phyloP scores from a whole-genome alignment of 2,329 filamentous ascomycete genomes.

The Hypoxylon sp. region DNA sequence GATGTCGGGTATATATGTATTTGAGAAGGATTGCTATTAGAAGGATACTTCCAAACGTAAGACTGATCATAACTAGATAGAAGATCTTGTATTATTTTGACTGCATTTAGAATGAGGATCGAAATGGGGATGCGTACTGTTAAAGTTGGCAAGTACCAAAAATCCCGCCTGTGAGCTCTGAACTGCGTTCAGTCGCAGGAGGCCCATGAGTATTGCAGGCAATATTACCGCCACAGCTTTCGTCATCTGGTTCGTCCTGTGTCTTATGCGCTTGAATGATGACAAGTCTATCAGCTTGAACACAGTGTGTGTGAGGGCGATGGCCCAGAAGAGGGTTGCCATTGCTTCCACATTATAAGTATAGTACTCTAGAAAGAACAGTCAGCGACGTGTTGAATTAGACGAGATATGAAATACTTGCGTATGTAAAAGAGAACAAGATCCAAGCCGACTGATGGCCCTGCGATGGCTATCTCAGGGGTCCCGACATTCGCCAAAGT shows the following conservation, averaged over 20 bases:
- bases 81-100: conserved; percentile 4
- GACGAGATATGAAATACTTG: conserved; percentile 40
- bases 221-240: conserved; percentile 50
- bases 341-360: conserved; percentile 60
- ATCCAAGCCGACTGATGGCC: conserved; percentile 52
- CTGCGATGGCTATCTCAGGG: conserved; percentile 54
- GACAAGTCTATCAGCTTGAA: conserved; percentile 44
- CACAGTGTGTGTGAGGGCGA: conserved; percentile 49
- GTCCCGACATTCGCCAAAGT: conserved; percentile 47
- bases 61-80: conserved; percentile 50
- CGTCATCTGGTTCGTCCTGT: conserved; percentile 40
- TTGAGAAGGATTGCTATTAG: conserved; percentile 50
- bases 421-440: conserved; percentile 58
- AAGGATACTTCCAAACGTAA: conserved; percentile 46
- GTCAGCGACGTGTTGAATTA: conserved; percentile 15
- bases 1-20: conserved; percentile 50
- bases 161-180: conserved; percentile 43
- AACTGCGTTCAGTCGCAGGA: conserved; percentile 45
- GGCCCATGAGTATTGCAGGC: conserved; percentile 48
- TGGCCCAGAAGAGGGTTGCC: conserved; percentile 56
- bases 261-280: conserved; percentile 42
- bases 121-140: conserved; percentile 46
- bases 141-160: conserved; percentile 49
- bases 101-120: neutral
- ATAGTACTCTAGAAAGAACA: conserved; percentile 54